Base-by-base conservation (phyloP, 2,329 filamentous ascomycete species). In the Phyllosticta citribraziliensis region DNA sequence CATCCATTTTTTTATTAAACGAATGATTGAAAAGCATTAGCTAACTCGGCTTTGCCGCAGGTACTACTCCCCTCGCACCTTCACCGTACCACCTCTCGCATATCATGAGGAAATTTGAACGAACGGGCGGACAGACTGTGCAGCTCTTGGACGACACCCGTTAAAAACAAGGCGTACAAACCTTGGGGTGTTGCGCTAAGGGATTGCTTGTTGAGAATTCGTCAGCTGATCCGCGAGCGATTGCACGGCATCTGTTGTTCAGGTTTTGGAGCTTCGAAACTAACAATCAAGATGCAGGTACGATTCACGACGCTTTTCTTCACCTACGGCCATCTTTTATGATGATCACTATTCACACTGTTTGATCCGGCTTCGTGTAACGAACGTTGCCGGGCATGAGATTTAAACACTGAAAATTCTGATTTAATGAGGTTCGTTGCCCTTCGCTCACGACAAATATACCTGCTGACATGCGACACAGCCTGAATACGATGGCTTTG, bases 291-390 rank as follows among this genome's bases (percentile, higher is more conserved):
- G 19, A 12, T 52, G 47, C 52, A 54, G 59, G 65, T 69, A 63
- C 66, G 64, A 17, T n/a, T 63, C 52, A 35, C 62, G 67, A 52
- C 62, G 54, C 64, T 64, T 58, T 64, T 59, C 61, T 63, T 65
- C 66, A 67, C 66, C 67, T 69, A 70, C 73, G 72, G 75, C 76
- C 72, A 73, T 74, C 72, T 68, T 64, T 72, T 68, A 84, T 85
- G 83, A 86, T 86, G 83, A 85, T 80, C 76, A 78, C 78, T 85
- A 86, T 86, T 86, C 83, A 86, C 83, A 85, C 83, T 86, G 83
- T 85, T 84, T 84, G 83, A 86, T 76, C 78, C 74, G 74, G 74
- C 71, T 72, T 72, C 74, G 70, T 72, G 74, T 79, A 79, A 78
- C 74, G 76, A 77, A 70, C 70, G 70, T 67, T 63, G 65, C 66